These are phyloP conservation scores for Suillus tomentosus DNA, from an alignment of 768 basidiomycete genomes.

Conservation along the genomic window DNA sequence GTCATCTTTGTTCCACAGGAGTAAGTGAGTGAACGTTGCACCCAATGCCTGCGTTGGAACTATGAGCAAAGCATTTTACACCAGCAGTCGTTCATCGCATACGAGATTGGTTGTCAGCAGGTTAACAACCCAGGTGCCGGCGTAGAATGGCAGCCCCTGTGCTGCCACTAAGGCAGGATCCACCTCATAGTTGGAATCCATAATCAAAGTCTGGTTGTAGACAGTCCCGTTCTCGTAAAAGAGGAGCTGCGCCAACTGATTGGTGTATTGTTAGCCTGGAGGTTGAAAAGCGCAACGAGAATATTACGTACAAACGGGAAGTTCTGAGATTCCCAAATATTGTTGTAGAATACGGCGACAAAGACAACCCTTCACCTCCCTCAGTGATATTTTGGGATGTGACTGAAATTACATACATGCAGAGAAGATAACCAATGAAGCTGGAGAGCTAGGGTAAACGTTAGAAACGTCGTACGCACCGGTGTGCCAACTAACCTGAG, in stretches of 20 bases:
- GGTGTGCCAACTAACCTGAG: conserved; percentile 34
- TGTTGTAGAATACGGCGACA: conserved; percentile 42
- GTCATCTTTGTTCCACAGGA: conserved; percentile 56
- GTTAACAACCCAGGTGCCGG: conserved; percentile 26
- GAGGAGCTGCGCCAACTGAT: conserved; percentile 36
- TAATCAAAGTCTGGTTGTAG: conserved; percentile 54
- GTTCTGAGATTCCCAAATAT: conserved; percentile 58
- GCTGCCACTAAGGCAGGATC: conserved; percentile 49
- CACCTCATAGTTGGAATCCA: conserved; percentile 53
- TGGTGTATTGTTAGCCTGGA: neutral
- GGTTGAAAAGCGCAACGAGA: conserved; percentile 10
- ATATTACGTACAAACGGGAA: conserved; percentile 52
- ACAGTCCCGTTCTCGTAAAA: conserved; percentile 53
- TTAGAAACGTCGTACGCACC: neutral
- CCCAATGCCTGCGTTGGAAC: conserved; percentile 41
- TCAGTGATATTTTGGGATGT: neutral
- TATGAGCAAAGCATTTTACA: conserved; percentile 12
- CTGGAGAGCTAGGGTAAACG: conserved; percentile 36
- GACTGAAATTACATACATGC: conserved; percentile 40
- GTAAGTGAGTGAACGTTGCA: conserved; percentile 53
- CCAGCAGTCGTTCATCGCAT: neutral
- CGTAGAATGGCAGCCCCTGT: conserved; percentile 38
- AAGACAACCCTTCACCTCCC: conserved; percentile 29
- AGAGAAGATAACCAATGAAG: conserved; percentile 51
- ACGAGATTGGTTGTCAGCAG: conserved; percentile 21